These are phyloP conservation scores for Aeschynomene evenia DNA, from an alignment of 306 rosid species.

Conservation along the genomic window DNA sequence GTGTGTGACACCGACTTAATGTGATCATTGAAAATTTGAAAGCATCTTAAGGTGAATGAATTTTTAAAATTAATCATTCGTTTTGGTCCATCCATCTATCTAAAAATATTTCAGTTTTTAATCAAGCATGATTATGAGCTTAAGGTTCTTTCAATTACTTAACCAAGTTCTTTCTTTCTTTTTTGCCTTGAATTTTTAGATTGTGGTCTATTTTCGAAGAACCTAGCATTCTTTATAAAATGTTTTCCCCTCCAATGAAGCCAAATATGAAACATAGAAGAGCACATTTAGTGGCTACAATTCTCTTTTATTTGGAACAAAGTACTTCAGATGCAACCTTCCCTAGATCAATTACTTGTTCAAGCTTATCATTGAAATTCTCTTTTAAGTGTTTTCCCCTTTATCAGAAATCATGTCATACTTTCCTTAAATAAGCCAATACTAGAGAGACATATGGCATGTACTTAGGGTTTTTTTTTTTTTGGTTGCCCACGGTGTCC, in stretches of 20 bases:
- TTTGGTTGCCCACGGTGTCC: no score
- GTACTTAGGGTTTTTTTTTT: neutral
- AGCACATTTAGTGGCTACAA: conserved; percentile 36
- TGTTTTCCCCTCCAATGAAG: neutral
- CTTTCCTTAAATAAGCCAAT: conserved; percentile 28
- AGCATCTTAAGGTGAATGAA: conserved; percentile 3
- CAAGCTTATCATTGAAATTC: conserved; percentile 28
- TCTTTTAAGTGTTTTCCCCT: neutral
- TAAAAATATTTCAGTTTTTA: neutral
- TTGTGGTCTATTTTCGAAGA: neutral
- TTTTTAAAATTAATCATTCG: neutral
- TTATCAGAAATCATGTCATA: neutral
- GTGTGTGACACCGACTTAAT: conserved; percentile 24
- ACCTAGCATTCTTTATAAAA: neutral
- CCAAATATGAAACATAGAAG: neutral
- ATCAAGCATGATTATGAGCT: neutral
- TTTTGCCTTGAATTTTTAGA: neutral
- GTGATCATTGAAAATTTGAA: conserved; percentile 22
- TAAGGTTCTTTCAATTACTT: neutral
- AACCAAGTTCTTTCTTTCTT: neutral
- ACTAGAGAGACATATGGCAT: conserved; percentile 16
- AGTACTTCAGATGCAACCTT: conserved; percentile 35
- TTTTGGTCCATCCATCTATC: conserved; percentile 21
- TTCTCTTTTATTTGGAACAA: conserved; percentile 15
- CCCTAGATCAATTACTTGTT: conserved; percentile 22